These are phyloP conservation scores for Themeda triandra DNA, from an alignment of 176 grass and related monocot genomes.

Conservation along the genomic window DNA sequence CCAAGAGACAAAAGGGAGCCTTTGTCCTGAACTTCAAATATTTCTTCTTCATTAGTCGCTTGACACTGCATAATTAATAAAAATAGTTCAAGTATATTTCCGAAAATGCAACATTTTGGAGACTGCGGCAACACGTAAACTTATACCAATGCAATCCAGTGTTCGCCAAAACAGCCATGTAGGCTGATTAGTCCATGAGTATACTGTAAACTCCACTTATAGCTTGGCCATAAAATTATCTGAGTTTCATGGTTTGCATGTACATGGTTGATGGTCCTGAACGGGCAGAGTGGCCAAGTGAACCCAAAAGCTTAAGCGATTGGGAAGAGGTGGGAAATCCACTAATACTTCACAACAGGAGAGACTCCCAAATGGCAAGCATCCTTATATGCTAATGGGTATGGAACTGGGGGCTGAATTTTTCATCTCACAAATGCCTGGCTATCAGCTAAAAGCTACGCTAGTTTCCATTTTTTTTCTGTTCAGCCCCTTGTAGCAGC, in stretches of 20 bases:
- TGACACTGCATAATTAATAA: slow-evolving; percentile 66
- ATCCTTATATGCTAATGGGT: not conserved
- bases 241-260: not conserved
- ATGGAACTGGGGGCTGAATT: not conserved
- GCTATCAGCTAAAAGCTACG: not conserved
- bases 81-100: slow-evolving; percentile 15
- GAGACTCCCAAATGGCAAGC: too few species aligned
- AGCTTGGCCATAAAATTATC: not conserved
- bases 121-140: slow-evolving; percentile 1
- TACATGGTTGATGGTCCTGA: not conserved
- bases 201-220: not conserved
- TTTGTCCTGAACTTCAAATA: slow-evolving; percentile 99
- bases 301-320: too few species aligned
- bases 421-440: not conserved
- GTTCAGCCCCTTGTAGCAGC: not conserved
- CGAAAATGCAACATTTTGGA: not conserved
- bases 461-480: not conserved
- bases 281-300: not conserved
- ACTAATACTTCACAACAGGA: too few species aligned
- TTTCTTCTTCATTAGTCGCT: slow-evolving; percentile 98
- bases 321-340: too few species aligned
- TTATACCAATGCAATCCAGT: not conserved
- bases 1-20: slow-evolving; percentile 91
- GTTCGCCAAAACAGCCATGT: not conserved
- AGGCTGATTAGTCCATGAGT: not conserved